Conservation (phyloP, 2,329 filamentous ascomycete genomes). For the Pseudogymnoascus sp. region DNA sequence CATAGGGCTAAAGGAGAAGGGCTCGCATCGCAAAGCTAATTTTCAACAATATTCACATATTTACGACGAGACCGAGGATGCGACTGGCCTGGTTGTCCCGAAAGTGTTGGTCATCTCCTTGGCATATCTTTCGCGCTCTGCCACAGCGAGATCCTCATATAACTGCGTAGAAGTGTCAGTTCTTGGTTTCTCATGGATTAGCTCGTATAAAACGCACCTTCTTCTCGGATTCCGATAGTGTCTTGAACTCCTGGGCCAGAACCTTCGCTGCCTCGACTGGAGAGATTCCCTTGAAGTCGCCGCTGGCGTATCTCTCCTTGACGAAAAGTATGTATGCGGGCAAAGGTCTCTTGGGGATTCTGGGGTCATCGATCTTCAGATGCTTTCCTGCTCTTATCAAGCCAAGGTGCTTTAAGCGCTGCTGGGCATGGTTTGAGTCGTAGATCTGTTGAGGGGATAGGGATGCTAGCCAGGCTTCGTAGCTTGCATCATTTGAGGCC, state of each 20-base stretch:
- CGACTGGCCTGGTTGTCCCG: not conserved
- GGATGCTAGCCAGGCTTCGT: slow-evolving; percentile 47
- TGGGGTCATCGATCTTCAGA: slow-evolving; percentile 45
- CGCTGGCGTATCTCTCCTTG: slow-evolving; percentile 37
- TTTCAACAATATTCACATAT: slow-evolving; percentile 5
- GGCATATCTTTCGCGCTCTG: slow-evolving; percentile 1
- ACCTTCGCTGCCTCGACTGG: slow-evolving; percentile 35
- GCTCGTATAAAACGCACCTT: slow-evolving; percentile 31
- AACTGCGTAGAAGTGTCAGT: not conserved
- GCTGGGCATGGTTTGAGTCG: slow-evolving; percentile 52
- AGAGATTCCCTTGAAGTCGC: slow-evolving; percentile 44
- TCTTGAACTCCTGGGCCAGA: slow-evolving; percentile 42
- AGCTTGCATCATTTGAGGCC: slow-evolving; percentile 36
- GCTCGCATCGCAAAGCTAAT: not conserved
- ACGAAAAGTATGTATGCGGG: slow-evolving; percentile 39
- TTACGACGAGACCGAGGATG: not conserved
- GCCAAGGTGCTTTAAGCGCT: slow-evolving; percentile 17
- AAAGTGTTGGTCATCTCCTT: slow-evolving; percentile 1
- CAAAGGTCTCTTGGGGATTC: slow-evolving; percentile 39
- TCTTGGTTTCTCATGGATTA: not conserved
- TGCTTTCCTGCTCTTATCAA: slow-evolving; percentile 11
- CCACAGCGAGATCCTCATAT: not conserved
- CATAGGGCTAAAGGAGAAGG: not conserved
- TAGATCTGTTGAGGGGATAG: slow-evolving; percentile 52
- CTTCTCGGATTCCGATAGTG: slow-evolving; percentile 39